Percentiles rank a stretch among this genome's conserved stretches.
phyloP scores from a whole-genome alignment of 2,329 filamentous ascomycete species.

The Pseudogymnoascus sp. region DNA sequence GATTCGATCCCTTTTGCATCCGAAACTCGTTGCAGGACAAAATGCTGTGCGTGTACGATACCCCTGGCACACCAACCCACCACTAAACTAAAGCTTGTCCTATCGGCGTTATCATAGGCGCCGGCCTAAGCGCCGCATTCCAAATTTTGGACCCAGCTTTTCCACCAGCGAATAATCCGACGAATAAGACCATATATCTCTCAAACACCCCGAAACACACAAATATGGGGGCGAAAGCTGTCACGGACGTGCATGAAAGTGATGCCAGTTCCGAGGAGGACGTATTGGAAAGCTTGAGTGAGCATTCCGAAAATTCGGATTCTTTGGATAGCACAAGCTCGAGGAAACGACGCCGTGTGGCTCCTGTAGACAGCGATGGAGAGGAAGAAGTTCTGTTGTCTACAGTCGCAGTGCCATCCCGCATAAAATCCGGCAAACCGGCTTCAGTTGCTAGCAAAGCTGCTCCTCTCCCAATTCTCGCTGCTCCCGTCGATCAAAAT shows the following conservation, averaged over 20 bases:
- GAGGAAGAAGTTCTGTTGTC: neutral
- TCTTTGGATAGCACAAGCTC: constrained; percentile 26
- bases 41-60: constrained; percentile 1
- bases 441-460: constrained; percentile 2
- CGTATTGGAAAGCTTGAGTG: neutral
- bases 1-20: neutral
- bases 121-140: constrained; percentile 6
- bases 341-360: constrained; percentile 22
- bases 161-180: constrained; percentile 1
- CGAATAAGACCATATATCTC: constrained; percentile 5
- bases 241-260: neutral
- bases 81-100: neutral
- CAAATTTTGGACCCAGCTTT: constrained; percentile 8
- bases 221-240: constrained; percentile 8
- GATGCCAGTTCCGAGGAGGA: neutral
- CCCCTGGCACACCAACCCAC: constrained; percentile 4
- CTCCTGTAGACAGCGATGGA: constrained; percentile 6
- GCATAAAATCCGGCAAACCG: constrained; percentile 6
- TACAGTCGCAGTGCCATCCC: constrained; percentile 7
- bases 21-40: constrained; percentile 2
- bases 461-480: constrained; percentile 32
- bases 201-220: constrained; percentile 7
- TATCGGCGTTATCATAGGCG: constrained; percentile 9
- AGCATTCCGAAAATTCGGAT: constrained; percentile 23
- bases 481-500: constrained; percentile 49